Base-by-base conservation (phyloP, 352 stramenopile genomes). In the Phytophthora sansomeana region DNA sequence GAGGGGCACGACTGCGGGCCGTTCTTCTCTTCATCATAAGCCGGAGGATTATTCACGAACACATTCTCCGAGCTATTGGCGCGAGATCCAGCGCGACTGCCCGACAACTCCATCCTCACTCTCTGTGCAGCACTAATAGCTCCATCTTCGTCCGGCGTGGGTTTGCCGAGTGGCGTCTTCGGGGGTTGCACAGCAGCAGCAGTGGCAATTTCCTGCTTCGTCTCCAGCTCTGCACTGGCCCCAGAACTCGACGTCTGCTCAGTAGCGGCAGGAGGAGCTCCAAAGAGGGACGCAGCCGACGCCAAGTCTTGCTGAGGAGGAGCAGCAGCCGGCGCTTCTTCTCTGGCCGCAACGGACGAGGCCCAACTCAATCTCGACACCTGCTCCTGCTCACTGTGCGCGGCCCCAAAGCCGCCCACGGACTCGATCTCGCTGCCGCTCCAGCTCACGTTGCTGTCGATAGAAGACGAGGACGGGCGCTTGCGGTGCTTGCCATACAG, bases 61-160 rank as follows among this genome's bases (percentile, higher is more conserved):
- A 75, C 36, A 36, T 79, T 72, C 49, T 82, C 72, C 24, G 72
- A 76, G 17, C 58, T 78, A n/a, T 73, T 74, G 9, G 68, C 46
- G 11, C 66, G 73, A 29, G 72, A 65, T 28, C 57, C 67, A 1
- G 67, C 71, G 16, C 54, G 55, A 46, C 58, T 55, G 47, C 68
- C 69, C 0, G 82, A 83, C 13, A 89, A 46, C 26, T 80, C 85
- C 50, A 91, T 74, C 1, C 84, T 80, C 32, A 88, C 74, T 6
- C 76, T 77, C 67, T 92, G 82, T 7, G 81, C 77, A 4, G 82
- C 82, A 51, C 74, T 91, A 11, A 87, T 69, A n/a, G 54, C 72
- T 19, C 66, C 63, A 6, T 75, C 63, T 10, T 69, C 54, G 17
- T 77, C 74, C 8, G 53, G 54, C 7, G 58, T 49, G 5, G 72